These are phyloP conservation scores for Neurospora discreta DNA, from an alignment of 495 filamentous ascomycete genomes.

Conservation along the genomic window DNA sequence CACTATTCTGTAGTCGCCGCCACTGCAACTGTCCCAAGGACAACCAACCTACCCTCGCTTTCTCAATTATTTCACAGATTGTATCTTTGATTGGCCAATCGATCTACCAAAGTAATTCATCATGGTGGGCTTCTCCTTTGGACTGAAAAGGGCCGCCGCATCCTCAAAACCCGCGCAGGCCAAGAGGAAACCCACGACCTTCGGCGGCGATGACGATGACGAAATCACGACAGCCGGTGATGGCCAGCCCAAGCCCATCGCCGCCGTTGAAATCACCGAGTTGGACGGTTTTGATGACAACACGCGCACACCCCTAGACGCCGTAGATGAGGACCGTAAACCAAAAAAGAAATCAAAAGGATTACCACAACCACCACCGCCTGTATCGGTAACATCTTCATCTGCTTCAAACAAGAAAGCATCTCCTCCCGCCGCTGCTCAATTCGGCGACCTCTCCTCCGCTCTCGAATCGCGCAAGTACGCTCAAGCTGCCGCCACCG, in stretches of 20 bases:
- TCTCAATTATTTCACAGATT: not conserved
- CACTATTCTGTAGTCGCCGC: not conserved
- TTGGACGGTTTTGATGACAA: constrained; percentile 7
- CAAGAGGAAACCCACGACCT: constrained; percentile 15
- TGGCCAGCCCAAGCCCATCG: constrained; percentile 6
- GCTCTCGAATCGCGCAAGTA: constrained; percentile 43
- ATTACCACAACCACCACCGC: constrained; percentile 24
- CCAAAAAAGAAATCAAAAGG: constrained; percentile 12
- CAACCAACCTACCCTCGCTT: not conserved
- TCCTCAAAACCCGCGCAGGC: constrained; percentile 9
- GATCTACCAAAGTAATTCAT: constrained; percentile 9
- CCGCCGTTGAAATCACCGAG: constrained; percentile 12
- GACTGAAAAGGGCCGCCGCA: constrained; percentile 19
- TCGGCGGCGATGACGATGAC: constrained; percentile 18
- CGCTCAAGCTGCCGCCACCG: constrained; percentile 41
- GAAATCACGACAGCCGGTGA: constrained; percentile 7
- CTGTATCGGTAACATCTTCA: constrained; percentile 1
- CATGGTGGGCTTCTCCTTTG: constrained; percentile 28
- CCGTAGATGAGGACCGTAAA: not conserved
- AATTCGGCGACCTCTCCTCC: constrained; percentile 45
- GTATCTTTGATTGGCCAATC: not conserved
- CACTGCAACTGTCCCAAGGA: not conserved
- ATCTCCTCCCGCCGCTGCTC: not conserved
- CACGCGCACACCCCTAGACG: not conserved
- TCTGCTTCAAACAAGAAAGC: not conserved